Conservation (phyloP, 768 basidiomycete species). For the Scleroderma bovista region DNA sequence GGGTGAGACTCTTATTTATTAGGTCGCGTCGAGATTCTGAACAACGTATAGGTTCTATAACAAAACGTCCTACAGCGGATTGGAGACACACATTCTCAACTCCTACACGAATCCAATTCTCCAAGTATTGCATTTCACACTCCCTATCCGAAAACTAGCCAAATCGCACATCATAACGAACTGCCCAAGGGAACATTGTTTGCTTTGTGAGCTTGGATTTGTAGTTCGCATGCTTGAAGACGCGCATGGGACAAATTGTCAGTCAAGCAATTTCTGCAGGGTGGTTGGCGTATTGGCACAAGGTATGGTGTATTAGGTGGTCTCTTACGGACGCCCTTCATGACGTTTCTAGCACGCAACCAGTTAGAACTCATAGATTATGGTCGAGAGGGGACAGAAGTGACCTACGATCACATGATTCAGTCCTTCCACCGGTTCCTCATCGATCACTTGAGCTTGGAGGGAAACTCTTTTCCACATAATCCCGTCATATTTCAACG, state of each 20-base stretch:
- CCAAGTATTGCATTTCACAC: constrained; percentile 84
- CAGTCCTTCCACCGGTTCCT: constrained; percentile 95
- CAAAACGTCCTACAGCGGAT: constrained; percentile 80
- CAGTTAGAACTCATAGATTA: constrained; percentile 89
- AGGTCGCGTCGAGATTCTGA: neutral
- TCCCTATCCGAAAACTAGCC: constrained; percentile 73
- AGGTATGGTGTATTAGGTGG: constrained; percentile 39
- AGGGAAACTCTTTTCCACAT: constrained; percentile 59
- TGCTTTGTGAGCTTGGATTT: constrained; percentile 94
- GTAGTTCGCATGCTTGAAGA: constrained; percentile 94
- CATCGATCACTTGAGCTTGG: constrained; percentile 74
- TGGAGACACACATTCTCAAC: constrained; percentile 95
- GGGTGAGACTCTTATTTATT: constrained; percentile 44
- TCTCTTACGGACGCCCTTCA: neutral
- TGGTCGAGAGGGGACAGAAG: constrained; percentile 62
- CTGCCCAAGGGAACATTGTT: constrained; percentile 86
- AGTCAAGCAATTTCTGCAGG: constrained; percentile 95
- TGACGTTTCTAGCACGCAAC: constrained; percentile 46
- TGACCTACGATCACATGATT: constrained; percentile 73
- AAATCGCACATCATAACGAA: constrained; percentile 89
- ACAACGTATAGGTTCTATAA: constrained; percentile 75
- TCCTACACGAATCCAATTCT: constrained; percentile 92
- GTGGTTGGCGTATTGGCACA: constrained; percentile 86
- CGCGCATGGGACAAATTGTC: constrained; percentile 89
- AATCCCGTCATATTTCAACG: constrained; percentile 51